Percentiles rank a stretch among this genome's conserved stretches.
These are phyloP conservation scores for Conticribra guillardii DNA, from an alignment of 108 stramenopile species.

Conservation along the genomic window DNA sequence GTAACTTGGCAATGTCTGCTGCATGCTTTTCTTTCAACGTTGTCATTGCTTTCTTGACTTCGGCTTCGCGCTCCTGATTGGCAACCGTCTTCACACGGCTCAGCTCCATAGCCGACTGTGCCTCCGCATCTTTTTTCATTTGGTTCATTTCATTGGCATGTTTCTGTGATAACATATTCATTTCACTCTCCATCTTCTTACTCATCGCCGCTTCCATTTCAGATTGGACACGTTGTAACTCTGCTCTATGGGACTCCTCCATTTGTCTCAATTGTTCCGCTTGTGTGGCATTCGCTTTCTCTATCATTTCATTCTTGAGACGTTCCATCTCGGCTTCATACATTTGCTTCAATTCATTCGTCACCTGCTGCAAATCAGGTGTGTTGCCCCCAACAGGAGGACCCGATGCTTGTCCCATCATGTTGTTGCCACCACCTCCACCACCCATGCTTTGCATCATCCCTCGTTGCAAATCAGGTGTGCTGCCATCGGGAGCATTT, in stretches of 20 bases:
- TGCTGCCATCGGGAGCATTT: too few relatives aligned
- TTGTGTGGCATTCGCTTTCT: constrained; percentile 14
- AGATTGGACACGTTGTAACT: constrained; percentile 18
- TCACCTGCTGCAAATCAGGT: constrained; percentile 4
- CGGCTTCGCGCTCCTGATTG: neutral
- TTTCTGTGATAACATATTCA: constrained; percentile 2
- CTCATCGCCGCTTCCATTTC: constrained; percentile 15
- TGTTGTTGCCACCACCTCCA: constrained; percentile 3
- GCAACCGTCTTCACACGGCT: neutral
- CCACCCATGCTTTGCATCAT: too few relatives aligned
- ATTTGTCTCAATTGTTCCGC: constrained; percentile 20
- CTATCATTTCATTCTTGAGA: constrained; percentile 22
- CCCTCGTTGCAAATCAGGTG: too few relatives aligned
- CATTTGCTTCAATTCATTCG: constrained; percentile 12
- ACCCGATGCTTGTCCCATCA: too few relatives aligned
- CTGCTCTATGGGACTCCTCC: constrained; percentile 16
- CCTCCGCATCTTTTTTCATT: constrained; percentile 15
- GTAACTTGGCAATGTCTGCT: neutral
- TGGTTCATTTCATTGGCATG: constrained; percentile 15
- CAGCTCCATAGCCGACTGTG: neutral
- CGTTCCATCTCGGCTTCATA: constrained; percentile 30
- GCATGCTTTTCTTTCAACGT: neutral
- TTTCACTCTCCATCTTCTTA: constrained; percentile 11
- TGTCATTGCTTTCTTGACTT: neutral
- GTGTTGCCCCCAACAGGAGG: too few relatives aligned